These are phyloP conservation scores for Sclerotinia minor DNA, from an alignment of 2,329 filamentous ascomycete species.

Conservation along the genomic window DNA sequence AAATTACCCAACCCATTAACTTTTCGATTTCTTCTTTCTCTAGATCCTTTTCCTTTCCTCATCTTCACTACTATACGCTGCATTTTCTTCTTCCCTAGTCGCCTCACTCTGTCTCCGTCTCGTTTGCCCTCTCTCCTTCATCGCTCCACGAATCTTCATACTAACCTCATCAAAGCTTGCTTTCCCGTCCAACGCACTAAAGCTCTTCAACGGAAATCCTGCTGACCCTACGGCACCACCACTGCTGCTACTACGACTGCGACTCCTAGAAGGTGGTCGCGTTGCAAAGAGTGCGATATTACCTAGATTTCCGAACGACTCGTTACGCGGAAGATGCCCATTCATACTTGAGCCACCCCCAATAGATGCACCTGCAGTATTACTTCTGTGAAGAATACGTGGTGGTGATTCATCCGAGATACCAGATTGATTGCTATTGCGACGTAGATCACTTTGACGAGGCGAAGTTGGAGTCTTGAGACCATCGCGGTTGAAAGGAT, in stretches of 20 bases:
- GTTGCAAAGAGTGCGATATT: conserved; percentile 89
- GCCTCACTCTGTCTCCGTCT: conserved; percentile 44
- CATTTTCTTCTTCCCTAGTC: conserved; percentile 47
- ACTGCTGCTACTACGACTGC: conserved; percentile 67
- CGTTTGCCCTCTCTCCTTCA: conserved; percentile 73
- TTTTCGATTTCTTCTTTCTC: neutral
- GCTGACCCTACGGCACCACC: conserved; percentile 61
- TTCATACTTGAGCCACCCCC: conserved; percentile 39
- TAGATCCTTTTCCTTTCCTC: conserved; percentile 37
- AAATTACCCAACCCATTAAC: neutral
- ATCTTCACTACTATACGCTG: conserved; percentile 43
- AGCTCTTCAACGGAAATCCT: conserved; percentile 66
- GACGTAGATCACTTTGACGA: conserved; percentile 34
- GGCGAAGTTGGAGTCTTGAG: conserved; percentile 34
- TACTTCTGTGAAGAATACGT: conserved; percentile 37
- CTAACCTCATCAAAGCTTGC: conserved; percentile 80
- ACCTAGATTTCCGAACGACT: conserved; percentile 89
- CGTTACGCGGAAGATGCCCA: conserved; percentile 69
- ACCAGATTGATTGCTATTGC: conserved; percentile 53
- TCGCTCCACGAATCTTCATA: conserved; percentile 79
- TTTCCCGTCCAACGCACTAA: conserved; percentile 67
- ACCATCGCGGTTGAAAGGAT: conserved; percentile 46
- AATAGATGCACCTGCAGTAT: conserved; percentile 35
- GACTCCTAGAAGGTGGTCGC: conserved; percentile 76
- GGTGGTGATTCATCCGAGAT: conserved; percentile 35